phyloP scores from a whole-genome alignment of 805 yeast genomes.

The Metschnikowia shivogae region DNA sequence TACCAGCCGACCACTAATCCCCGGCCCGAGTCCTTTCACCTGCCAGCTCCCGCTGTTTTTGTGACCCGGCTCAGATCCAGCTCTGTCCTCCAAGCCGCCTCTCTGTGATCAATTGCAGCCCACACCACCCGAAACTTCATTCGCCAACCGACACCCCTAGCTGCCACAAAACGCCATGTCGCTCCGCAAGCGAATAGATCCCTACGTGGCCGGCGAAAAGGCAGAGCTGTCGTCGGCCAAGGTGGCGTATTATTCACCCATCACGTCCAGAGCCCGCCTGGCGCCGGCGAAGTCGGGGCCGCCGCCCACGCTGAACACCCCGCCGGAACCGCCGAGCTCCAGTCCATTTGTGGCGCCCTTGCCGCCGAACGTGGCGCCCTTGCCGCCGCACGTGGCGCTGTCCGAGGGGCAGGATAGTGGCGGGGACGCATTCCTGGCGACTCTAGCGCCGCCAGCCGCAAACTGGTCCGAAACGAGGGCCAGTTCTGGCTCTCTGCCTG shows the following conservation, averaged over 20 bases:
- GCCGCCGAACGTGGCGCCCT: background rate
- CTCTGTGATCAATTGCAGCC: no score
- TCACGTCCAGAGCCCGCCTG: conserved; percentile 3
- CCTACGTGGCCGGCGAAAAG: conserved; percentile 14
- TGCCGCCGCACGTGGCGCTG: background rate
- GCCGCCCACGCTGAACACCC: conserved; percentile 18
- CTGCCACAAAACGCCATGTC: conserved; percentile 10
- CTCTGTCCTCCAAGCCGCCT: no score
- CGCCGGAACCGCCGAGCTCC: conserved; percentile 21
- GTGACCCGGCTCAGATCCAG: no score
- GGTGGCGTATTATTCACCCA: conserved; percentile 16
- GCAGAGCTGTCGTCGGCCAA: background rate
- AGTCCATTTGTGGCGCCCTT: no score
- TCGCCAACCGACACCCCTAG: no score
- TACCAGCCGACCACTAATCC: no score
- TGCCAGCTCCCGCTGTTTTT: no score
- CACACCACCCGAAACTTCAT: background rate
- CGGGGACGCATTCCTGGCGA: no score
- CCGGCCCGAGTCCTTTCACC: no score
- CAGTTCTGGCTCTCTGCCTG: background rate
- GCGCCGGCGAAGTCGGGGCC: conserved; percentile 23
- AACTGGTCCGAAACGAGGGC: no score
- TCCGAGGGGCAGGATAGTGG: no score
- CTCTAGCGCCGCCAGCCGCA: no score
- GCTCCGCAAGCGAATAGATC: conserved; percentile 21